A percentile compares a stretch with the other conserved stretches of the same genome.
phyloP scores from a whole-genome alignment of 192 early-diverging fungal genomes.

The Backusella tuberculispora region DNA sequence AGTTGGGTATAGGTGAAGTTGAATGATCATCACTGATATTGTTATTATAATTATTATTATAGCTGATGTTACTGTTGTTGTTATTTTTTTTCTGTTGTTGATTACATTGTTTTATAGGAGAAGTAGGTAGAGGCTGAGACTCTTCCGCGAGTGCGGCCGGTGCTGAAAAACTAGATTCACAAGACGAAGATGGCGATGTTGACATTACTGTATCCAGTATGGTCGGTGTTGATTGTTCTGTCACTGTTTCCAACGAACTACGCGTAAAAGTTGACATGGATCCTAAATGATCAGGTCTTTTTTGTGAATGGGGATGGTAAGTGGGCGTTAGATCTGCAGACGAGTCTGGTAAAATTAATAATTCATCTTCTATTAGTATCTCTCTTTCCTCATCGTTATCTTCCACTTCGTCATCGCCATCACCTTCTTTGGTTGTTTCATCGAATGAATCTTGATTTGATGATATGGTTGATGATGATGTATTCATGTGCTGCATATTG shows the following conservation, averaged over 20 bases:
- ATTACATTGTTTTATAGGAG: neutral
- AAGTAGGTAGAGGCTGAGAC: neutral
- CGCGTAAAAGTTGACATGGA: conserved; percentile 12
- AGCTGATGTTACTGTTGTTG: neutral
- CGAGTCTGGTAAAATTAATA: neutral
- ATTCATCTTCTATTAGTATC: neutral
- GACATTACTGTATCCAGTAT: neutral
- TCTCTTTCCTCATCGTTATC: neutral
- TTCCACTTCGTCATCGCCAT: neutral
- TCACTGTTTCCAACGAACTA: conserved; percentile 28
- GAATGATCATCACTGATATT: neutral
- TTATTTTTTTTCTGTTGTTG: neutral
- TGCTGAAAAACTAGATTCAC: conserved; percentile 14
- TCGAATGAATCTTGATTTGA: conserved; percentile 6
- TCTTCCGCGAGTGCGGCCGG: neutral
- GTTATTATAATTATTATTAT: neutral
- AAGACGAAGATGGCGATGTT: conserved; percentile 1
- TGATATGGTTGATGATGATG: neutral
- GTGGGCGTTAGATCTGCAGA: neutral
- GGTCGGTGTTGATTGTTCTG: neutral
- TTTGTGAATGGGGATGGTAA: neutral
- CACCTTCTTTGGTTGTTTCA: neutral
- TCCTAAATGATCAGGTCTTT: conserved; percentile 2
- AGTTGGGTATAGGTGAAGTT: conserved; percentile 5
- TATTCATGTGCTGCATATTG: neutral